Percentiles rank a stretch among this genome's conserved stretches.
Evolutionary conservation across 2,329 filamentous ascomycete species (phyloP).

Genomic region (Geoglossum cookeanum): DNA sequence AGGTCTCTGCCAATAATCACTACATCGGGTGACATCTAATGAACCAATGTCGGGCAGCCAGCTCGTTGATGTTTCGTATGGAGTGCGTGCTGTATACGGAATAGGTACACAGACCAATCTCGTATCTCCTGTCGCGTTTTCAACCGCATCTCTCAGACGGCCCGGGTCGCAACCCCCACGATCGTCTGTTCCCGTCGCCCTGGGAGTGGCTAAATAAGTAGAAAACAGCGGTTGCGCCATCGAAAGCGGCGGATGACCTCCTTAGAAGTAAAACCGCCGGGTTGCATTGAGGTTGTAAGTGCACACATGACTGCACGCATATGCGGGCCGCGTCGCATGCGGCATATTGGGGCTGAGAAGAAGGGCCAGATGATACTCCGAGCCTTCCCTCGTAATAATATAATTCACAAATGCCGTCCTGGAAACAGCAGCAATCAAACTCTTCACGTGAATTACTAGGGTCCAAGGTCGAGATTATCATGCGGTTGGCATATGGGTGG

Average conservation of each 20-base stretch:
- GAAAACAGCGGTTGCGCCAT: background rate
- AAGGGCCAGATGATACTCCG: background rate
- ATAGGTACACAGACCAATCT: background rate
- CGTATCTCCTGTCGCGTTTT: background rate
- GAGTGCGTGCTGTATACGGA: background rate
- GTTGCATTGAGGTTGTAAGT: background rate
- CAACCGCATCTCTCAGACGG: background rate
- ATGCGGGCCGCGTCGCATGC: background rate
- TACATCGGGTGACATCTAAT: background rate
- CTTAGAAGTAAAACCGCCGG: background rate
- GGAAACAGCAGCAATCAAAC: background rate
- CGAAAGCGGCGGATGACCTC: background rate
- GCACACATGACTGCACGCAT: conserved; percentile 1
- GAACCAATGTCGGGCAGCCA: background rate
- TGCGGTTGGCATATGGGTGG: background rate
- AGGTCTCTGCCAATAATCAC: background rate
- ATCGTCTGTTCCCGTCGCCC: background rate
- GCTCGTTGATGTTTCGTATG: background rate
- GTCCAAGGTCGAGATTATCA: background rate
- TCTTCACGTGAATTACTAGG: background rate
- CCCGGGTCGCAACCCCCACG: background rate
- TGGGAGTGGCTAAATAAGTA: background rate
- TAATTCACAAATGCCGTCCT: background rate
- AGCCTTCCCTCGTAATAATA: background rate
- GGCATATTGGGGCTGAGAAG: background rate